phyloP scores from a whole-genome alignment of 169 alveolate genomes.

The Eimeria necatrix region DNA sequence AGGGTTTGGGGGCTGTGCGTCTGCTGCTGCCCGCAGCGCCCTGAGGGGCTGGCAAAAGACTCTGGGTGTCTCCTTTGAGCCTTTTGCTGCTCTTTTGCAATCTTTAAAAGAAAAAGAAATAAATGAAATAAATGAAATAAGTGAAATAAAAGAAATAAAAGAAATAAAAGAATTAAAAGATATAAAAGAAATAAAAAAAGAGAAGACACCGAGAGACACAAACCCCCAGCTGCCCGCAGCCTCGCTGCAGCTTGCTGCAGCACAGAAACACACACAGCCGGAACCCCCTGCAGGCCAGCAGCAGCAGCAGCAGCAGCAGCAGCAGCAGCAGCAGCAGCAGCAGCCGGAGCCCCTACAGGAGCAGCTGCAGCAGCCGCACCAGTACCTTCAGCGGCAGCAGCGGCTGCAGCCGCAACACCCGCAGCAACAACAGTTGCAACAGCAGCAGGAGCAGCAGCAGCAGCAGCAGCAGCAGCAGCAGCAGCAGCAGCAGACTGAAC shows the following conservation, averaged over 20 bases:
- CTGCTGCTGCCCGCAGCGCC: background rate
- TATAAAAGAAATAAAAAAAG: too few relatives aligned
- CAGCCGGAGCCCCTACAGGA: background rate
- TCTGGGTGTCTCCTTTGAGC: slow-evolving; percentile 43
- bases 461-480: background rate
- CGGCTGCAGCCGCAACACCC: background rate
- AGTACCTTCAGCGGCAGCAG: background rate
- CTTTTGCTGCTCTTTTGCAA: background rate
- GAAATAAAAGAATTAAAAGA: too few relatives aligned
- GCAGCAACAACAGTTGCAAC: background rate
- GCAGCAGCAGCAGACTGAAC: background rate
- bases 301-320: background rate
- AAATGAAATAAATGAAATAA: too few relatives aligned
- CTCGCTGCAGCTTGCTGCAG: background rate
- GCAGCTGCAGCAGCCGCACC: background rate
- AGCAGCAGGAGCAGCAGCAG: background rate
- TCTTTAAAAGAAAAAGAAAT: background rate
- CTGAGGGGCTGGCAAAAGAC: slow-evolving; percentile 36
- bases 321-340: background rate
- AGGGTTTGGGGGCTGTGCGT: background rate
- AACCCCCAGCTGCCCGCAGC: too few relatives aligned
- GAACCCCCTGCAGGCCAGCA: background rate
- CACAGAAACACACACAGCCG: background rate
- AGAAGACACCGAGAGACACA: too few relatives aligned
- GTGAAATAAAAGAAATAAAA: too few relatives aligned